Evolutionary conservation across 108 stramenopile species (phyloP).

Genomic region (Nitzschia sp.): DNA sequence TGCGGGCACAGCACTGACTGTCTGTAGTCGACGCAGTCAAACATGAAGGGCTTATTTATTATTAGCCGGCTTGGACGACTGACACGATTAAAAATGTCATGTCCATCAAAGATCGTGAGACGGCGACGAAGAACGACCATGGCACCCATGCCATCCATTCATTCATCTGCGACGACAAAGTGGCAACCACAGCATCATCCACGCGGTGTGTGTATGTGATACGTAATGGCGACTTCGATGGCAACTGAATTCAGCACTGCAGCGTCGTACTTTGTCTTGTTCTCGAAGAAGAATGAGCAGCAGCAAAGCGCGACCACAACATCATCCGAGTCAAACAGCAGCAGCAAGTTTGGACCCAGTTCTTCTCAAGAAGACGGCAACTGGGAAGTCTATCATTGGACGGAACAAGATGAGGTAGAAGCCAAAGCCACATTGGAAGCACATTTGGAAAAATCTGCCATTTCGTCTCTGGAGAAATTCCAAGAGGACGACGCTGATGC

Average conservation of each 20-base stretch:
- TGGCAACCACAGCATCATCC: no score
- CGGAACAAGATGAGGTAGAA: constrained; percentile 9
- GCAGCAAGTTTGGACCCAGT: not conserved
- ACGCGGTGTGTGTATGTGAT: no score
- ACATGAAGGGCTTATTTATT: no score
- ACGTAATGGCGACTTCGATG: no score
- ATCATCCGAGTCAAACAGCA: not conserved
- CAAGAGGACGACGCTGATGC: constrained; percentile 31
- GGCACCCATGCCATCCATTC: no score
- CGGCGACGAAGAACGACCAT: no score
- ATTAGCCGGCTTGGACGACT: no score
- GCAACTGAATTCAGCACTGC: constrained; percentile 10
- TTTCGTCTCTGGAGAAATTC: constrained; percentile 10
- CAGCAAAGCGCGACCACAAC: not conserved
- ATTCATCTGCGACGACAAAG: no score
- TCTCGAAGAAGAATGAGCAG: not conserved
- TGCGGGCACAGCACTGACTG: no score
- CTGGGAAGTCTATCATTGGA: constrained; percentile 9
- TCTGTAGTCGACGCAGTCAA: no score
- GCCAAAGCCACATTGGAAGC: not conserved
- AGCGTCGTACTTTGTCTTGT: not conserved
- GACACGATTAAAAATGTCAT: no score
- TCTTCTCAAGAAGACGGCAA: not conserved
- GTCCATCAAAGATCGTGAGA: no score
- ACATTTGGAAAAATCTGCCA: constrained; percentile 10